Conservation (phyloP, 2,329 filamentous ascomycete species). For the Colletotrichum gigasporum region DNA sequence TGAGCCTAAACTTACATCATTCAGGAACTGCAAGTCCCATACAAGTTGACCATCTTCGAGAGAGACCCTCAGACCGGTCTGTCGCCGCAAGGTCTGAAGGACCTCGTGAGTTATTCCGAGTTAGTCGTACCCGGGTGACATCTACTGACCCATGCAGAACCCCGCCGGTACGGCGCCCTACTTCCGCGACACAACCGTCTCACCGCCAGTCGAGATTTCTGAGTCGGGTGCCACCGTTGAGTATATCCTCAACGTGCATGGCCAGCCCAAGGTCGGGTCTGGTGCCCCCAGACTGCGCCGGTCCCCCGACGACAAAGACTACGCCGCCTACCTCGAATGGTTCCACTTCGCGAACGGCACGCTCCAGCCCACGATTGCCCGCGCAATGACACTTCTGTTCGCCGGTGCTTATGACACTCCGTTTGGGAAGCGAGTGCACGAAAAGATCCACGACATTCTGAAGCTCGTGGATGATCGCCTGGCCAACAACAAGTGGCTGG, state of each 20-base stretch:
- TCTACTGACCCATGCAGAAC: slow-evolving; percentile 38
- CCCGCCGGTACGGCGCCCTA: slow-evolving; percentile 67
- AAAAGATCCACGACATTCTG: neutral
- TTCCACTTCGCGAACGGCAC: slow-evolving; percentile 65
- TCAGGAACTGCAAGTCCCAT: slow-evolving; percentile 29
- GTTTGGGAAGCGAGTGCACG: neutral
- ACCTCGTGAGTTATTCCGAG: slow-evolving; percentile 1
- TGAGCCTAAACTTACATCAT: neutral
- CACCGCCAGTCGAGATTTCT: slow-evolving; percentile 49
- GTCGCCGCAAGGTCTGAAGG: slow-evolving; percentile 21
- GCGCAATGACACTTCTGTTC: slow-evolving; percentile 42
- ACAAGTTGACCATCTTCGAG: slow-evolving; percentile 25
- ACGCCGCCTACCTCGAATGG: slow-evolving; percentile 72
- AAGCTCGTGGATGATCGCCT: slow-evolving; percentile 61
- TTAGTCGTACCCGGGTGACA: neutral
- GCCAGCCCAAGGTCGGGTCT: slow-evolving; percentile 15
- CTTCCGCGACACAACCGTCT: slow-evolving; percentile 64
- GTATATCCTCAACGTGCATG: slow-evolving; percentile 67
- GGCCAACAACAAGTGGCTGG: slow-evolving; percentile 60
- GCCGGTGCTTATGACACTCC: slow-evolving; percentile 37
- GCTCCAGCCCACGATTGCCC: slow-evolving; percentile 49
- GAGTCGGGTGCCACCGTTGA: slow-evolving; percentile 70
- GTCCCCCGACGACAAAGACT: slow-evolving; percentile 50
- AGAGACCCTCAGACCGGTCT: slow-evolving; percentile 22
- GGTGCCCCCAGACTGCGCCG: slow-evolving; percentile 57